phyloP scores from a whole-genome alignment of 202 grass and related monocot species.

The Schoenoplectus triqueter region DNA sequence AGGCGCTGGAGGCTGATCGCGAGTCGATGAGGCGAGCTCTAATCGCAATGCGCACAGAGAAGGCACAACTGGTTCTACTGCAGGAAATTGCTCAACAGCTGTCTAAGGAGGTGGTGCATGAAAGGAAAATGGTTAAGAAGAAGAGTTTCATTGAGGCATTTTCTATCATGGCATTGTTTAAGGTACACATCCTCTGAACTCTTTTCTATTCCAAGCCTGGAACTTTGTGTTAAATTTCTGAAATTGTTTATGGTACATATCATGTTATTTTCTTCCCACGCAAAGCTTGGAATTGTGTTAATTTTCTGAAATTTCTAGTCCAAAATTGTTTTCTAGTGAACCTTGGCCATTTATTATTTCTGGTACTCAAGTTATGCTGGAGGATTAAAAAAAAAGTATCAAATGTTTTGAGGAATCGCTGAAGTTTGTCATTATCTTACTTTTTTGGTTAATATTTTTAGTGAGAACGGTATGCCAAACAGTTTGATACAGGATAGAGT shows the following conservation, averaged over 20 bases:
- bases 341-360: slow-evolving; percentile 15
- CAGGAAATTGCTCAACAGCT: slow-evolving; percentile 86
- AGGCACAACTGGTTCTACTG: slow-evolving; percentile 81
- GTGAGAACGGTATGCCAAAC: not conserved
- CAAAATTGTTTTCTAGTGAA: not conserved
- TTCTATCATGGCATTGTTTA: slow-evolving; percentile 54
- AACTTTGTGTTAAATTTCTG: not conserved
- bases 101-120: slow-evolving; percentile 55
- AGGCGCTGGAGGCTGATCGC: slow-evolving; percentile 78
- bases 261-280: not conserved
- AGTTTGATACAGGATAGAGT: not conserved
- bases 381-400: not conserved
- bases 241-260: slow-evolving; percentile 54
- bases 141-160: slow-evolving; percentile 40
- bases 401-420: not conserved
- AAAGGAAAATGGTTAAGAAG: slow-evolving; percentile 48
- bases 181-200: slow-evolving; percentile 48
- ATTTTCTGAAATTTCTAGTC: not conserved
- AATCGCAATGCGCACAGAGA: slow-evolving; percentile 82
- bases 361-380: not conserved
- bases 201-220: not conserved
- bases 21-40: slow-evolving; percentile 88
- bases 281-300: not conserved
- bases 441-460: not conserved
- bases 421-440: not conserved